A percentile compares a stretch with the other conserved stretches of the same genome.
These are phyloP conservation scores for Pachysolen tannophilus DNA, from an alignment of 805 yeast genomes.

Conservation along the genomic window DNA sequence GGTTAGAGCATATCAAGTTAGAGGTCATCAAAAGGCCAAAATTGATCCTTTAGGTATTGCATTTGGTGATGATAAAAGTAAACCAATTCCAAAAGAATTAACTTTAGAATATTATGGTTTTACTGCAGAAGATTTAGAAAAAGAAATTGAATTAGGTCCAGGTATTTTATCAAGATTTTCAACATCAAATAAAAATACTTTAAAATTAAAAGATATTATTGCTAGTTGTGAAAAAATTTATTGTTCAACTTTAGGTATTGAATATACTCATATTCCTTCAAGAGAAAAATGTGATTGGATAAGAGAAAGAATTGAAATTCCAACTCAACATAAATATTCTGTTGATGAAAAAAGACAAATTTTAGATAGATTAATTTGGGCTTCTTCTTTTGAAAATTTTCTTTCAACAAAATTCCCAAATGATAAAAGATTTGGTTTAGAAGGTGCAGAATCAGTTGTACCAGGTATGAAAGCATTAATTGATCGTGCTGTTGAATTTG, in stretches of 20 bases:
- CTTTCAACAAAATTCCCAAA: slow-evolving; percentile 93
- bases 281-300: slow-evolving; percentile 97
- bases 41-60: slow-evolving; percentile 93
- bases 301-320: slow-evolving; percentile 92
- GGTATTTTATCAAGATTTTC: slow-evolving; percentile 95
- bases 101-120: slow-evolving; percentile 90
- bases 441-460: slow-evolving; percentile 94
- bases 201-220: slow-evolving; percentile 75
- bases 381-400: slow-evolving; percentile 89
- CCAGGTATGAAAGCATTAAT: slow-evolving; percentile 96
- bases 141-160: slow-evolving; percentile 86
- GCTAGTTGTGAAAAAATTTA: slow-evolving; percentile 74
- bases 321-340: slow-evolving; percentile 74
- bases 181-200: slow-evolving; percentile 43
- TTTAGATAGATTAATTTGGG: slow-evolving; percentile 94
- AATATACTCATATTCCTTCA: slow-evolving; percentile 94
- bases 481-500: slow-evolving; percentile 86
- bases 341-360: slow-evolving; percentile 93
- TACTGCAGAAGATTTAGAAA: slow-evolving; percentile 76
- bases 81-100: slow-evolving; percentile 70
- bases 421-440: slow-evolving; percentile 97
- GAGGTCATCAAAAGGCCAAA: slow-evolving; percentile 94
- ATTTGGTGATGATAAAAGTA: slow-evolving; percentile 55
- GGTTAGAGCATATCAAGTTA: slow-evolving; percentile 97
- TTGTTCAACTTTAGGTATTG: slow-evolving; percentile 86